These are phyloP conservation scores for Colletotrichum agaves DNA, from an alignment of 2,329 filamentous ascomycete species.

Conservation along the genomic window DNA sequence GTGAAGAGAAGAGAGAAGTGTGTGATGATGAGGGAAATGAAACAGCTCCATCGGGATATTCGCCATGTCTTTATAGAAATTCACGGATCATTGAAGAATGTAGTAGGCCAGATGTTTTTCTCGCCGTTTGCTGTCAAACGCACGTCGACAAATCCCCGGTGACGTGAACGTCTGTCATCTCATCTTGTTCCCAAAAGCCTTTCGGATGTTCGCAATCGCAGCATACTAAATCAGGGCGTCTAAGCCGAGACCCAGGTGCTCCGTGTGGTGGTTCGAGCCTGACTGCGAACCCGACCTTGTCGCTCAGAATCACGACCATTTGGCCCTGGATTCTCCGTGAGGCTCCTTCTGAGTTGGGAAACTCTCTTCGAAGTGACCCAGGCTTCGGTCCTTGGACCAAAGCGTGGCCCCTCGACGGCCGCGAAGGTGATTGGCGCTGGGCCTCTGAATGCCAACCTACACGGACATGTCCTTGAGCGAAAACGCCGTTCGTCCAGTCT, in stretches of 20 bases:
- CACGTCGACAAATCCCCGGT: not conserved
- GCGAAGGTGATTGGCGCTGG: constrained; percentile 19
- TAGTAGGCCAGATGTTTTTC: not conserved
- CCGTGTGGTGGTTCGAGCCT: not conserved
- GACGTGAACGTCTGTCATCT: constrained; percentile 12
- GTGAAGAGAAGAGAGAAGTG: not conserved
- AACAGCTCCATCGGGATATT: not conserved
- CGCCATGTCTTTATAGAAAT: constrained; percentile 5
- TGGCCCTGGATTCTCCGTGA: not conserved
- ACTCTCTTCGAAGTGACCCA: constrained; percentile 9
- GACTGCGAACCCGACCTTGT: not conserved
- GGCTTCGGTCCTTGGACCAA: not conserved
- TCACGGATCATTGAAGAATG: not conserved
- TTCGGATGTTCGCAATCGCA: constrained; percentile 14
- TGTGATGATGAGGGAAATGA: constrained; percentile 10
- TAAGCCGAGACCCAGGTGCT: not conserved
- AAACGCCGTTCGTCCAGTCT: constrained; percentile 26
- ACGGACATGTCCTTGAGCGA: not conserved
- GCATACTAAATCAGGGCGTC: not conserved
- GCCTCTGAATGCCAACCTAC: not conserved
- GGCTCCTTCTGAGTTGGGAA: not conserved
- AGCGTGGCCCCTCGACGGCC: not conserved
- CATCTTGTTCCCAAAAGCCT: constrained; percentile 15
- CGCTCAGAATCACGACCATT: not conserved
- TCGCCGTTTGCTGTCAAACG: not conserved